Conservation (phyloP, 805 yeast genomes). For the Saccharomycopsis javanensis region DNA sequence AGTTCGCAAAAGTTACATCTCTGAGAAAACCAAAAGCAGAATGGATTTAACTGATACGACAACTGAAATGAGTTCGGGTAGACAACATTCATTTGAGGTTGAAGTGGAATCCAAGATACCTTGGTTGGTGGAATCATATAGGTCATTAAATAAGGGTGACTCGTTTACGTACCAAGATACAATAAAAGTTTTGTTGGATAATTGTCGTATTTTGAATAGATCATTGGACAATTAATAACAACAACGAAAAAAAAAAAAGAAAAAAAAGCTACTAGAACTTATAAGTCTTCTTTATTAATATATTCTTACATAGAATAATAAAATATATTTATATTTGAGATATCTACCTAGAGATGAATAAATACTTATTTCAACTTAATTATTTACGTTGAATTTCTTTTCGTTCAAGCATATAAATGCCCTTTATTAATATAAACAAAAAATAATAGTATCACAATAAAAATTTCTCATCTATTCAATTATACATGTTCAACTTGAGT, state of each 20-base stretch:
- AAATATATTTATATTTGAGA: too few relatives aligned
- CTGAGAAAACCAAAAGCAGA: constrained; percentile 61
- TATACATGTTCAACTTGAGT: constrained; percentile 8
- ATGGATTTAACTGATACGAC: constrained; percentile 61
- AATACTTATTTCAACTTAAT: too few relatives aligned
- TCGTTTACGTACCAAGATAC: constrained; percentile 50
- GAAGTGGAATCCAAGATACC: constrained; percentile 44
- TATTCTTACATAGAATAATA: too few relatives aligned
- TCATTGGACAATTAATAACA: background rate
- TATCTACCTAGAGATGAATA: too few relatives aligned
- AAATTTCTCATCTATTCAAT: background rate
- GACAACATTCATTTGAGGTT: constrained; percentile 32
- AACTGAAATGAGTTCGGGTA: constrained; percentile 12
- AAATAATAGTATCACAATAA: background rate
- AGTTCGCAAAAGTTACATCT: constrained; percentile 63
- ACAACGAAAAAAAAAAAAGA: background rate
- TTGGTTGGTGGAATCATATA: constrained; percentile 32
- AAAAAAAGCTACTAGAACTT: background rate
- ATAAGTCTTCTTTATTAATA: background rate
- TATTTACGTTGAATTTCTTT: background rate
- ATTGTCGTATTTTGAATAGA: constrained; percentile 37
- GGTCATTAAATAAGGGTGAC: constrained; percentile 31
- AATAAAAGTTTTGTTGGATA: constrained; percentile 48
- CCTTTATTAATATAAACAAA: too few relatives aligned
- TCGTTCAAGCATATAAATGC: background rate